These are phyloP conservation scores for Mucor indicus DNA, from an alignment of 371 early-diverging fungal genomes.

Conservation along the genomic window DNA sequence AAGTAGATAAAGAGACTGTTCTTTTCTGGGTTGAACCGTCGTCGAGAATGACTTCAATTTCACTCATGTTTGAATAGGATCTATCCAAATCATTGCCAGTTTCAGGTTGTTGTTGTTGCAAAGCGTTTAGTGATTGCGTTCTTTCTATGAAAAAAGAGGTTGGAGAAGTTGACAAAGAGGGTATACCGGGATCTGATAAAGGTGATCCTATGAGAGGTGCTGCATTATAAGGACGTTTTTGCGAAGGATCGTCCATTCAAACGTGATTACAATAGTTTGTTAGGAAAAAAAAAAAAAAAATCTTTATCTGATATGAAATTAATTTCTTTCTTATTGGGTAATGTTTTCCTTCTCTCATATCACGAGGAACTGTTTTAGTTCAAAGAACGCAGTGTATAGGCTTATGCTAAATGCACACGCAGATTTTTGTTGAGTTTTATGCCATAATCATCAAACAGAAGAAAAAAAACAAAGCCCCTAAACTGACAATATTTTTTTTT, in stretches of 20 bases:
- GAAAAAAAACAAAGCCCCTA: too few relatives aligned
- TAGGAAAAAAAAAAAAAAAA: too few relatives aligned
- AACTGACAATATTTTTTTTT: too few relatives aligned
- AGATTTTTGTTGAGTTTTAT: too few relatives aligned
- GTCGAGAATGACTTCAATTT: slow-evolving; percentile 27
- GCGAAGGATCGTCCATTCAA: slow-evolving; percentile 7
- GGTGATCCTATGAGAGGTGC: slow-evolving; percentile 13
- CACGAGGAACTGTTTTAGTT: too few relatives aligned
- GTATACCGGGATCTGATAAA: slow-evolving; percentile 16
- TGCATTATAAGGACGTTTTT: slow-evolving; percentile 16
- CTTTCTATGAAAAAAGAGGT: slow-evolving; percentile 15
- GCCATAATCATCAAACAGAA: too few relatives aligned
- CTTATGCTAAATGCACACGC: too few relatives aligned
- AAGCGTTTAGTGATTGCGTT: slow-evolving; percentile 11
- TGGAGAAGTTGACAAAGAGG: slow-evolving; percentile 17
- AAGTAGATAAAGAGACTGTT: slow-evolving; percentile 26
- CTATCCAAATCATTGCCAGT: not conserved
- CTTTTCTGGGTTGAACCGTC: slow-evolving; percentile 26
- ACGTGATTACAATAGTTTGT: too few relatives aligned
- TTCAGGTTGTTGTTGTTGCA: not conserved
- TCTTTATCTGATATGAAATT: too few relatives aligned
- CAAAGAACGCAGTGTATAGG: too few relatives aligned
- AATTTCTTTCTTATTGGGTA: too few relatives aligned
- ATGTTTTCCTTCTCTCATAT: too few relatives aligned
- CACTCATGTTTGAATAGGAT: slow-evolving; percentile 9